Evolutionary conservation across 768 basidiomycete genomes (phyloP), one percentile per base, ranked within the genome.

Genomic region (Guyanaporus albipodus): DNA sequence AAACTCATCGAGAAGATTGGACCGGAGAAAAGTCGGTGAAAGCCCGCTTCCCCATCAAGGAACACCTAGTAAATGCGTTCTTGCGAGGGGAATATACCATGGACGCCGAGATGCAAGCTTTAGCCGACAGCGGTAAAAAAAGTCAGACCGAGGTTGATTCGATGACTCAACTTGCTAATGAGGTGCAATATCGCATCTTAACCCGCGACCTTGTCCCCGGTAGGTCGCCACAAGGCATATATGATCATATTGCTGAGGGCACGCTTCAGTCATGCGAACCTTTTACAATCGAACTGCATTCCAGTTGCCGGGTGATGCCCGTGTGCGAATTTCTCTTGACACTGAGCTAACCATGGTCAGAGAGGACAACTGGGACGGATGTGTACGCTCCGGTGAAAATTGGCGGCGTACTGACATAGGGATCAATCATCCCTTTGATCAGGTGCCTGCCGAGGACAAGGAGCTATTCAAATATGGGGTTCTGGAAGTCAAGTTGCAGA

Each of bases 231-330:
- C 44, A 10, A 8, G 23, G 5, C 9, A 35, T 14, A 15, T 26
- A 7, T 37, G 4, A n/a, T 32, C 19, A 3, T 26, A 9, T 48
- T 36, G 38, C 21, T 52, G 22, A 48, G 21, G 27, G 33, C 21
- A 35, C 21, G 10, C 38, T 35, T 32, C 8, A 94, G 95, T 97
- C 29, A 83, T 95, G 85, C 80, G 95, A 17, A 91, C 94, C 8
- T 99, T 97, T 71, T 99, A 98, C 72, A 96, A 97, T 62, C 87
- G 96, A 33, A 98, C 96, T 12, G 96, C 96, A 1, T 99, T 99
- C 76, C 96, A 99, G 68, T 80, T 99, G 19, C 96, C 96, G 8
- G 95, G 95, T 18, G 95, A 99, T 62, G 95, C 93, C n/a, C 83
- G 91, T 42, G 96, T 99, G 29, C 92, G 96, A 41, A 97, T 99